These are phyloP conservation scores for Sinapis alba DNA, from an alignment of 441 rosid species.

Conservation along the genomic window DNA sequence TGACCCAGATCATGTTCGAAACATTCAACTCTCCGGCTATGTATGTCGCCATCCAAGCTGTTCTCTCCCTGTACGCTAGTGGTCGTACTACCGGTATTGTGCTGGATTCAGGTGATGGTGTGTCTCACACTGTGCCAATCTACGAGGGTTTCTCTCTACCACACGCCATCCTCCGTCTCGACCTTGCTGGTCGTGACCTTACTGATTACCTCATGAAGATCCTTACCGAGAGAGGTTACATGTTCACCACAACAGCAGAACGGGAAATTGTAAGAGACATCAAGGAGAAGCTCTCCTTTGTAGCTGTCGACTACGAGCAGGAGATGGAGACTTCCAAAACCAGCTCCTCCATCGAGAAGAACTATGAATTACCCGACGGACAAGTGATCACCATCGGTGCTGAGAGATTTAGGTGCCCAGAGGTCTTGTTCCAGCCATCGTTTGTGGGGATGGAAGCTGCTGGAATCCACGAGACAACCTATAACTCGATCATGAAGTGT, in stretches of 20 bases:
- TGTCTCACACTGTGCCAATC: conserved; percentile 56
- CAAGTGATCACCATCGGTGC: conserved; percentile 58
- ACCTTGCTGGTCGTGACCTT: conserved; percentile 60
- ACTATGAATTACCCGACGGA: conserved; percentile 60
- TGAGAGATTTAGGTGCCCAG: conserved; percentile 55
- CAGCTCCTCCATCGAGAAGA: conserved; percentile 55
- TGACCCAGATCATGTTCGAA: conserved; percentile 55
- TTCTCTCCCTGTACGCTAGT: conserved; percentile 62
- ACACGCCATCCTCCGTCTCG: conserved; percentile 57
- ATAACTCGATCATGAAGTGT: conserved; percentile 53
- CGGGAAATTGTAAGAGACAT: conserved; percentile 58
- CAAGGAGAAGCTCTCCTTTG: conserved; percentile 58
- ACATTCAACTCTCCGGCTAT: conserved; percentile 53
- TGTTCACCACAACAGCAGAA: conserved; percentile 55
- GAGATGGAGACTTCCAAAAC: conserved; percentile 55
- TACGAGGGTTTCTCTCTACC: conserved; percentile 57
- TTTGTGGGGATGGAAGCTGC: conserved; percentile 56
- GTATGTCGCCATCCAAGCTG: conserved; percentile 62
- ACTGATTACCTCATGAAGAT: conserved; percentile 62
- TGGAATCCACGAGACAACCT: conserved; percentile 55
- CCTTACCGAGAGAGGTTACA: conserved; percentile 59
- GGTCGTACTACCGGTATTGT: conserved; percentile 68
- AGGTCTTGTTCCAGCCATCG: conserved; percentile 57
- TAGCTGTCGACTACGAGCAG: conserved; percentile 61
- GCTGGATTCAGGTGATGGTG: conserved; percentile 61